Evolutionary conservation across 768 basidiomycete genomes (phyloP), one percentile per base, ranked within the genome.

Genomic region (Suillus alpinus): DNA sequence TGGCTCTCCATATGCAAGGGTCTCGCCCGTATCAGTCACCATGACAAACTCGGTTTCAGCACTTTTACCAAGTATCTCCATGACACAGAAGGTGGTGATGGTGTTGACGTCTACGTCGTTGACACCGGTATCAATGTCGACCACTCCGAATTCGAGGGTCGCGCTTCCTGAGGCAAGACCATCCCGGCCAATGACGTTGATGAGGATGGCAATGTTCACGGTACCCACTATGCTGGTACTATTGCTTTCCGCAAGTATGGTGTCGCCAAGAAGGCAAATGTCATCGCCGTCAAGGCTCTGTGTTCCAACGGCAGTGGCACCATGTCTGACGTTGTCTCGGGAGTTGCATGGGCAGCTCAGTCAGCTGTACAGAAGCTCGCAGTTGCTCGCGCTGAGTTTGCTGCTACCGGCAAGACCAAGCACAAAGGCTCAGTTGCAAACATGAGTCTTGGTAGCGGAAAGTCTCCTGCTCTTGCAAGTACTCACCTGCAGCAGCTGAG

Each of bases 391-490:
- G 81, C 82, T 12, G 92, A 95, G 72, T 71, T 83, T 63, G 82
- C 78, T 58, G 80, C 82, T 34, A 94, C 92, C n/a, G 91, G 92
- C 58, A 87, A 83, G 78, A 90, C 89, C 58, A 77, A 76, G 47
- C 92, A 96, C 83, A 95, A 94, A 80, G 97, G 97, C 26, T 94
- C 94, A 18, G 94, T 95, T 58, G 92, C 89, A 55, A 96, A 96
- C 82, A 97, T 99, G 97, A 91, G 89, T 73, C 88, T 99, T 56
- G 97, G 97, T 64, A 97, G 97, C 68, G 93, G 94, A 61, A 96
- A 95, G 79, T 93, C 92, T 6, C 82, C 78, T 23, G 84, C 92
- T 37, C 83, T 98, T 56, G 94, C 82, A 80, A 80, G 65, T 97
- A 90, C 77, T 98, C 95, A 1, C 97, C 97, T 39, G 97, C 95